Evolutionary conservation across 257 asterid genomes (phyloP).

Genomic region (Solanum medicagineum): DNA sequence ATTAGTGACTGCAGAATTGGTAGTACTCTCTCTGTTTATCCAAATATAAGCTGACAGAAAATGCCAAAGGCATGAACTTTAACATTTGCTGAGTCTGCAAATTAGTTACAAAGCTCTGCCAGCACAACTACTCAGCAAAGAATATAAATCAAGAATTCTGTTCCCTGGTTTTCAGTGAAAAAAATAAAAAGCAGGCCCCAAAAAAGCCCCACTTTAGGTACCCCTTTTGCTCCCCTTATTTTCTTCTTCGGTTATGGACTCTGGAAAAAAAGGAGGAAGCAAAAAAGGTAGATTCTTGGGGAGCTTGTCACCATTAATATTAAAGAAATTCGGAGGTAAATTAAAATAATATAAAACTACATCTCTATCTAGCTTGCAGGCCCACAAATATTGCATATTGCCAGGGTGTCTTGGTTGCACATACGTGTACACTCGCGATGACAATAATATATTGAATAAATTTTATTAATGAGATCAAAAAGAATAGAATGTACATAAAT

Average conservation of each 20-base stretch:
- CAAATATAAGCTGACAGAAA: slow-evolving; percentile 25
- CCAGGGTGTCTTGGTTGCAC: slow-evolving; percentile 42
- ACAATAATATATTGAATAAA: background rate
- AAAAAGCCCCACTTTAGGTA: slow-evolving; percentile 26
- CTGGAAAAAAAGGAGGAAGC: slow-evolving; percentile 13
- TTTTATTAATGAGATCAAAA: background rate
- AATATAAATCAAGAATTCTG: slow-evolving; percentile 4
- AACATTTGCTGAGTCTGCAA: slow-evolving; percentile 47
- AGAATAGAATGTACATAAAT: too few species aligned
- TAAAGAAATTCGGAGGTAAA: background rate
- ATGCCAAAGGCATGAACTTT: slow-evolving; percentile 42
- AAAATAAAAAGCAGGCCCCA: slow-evolving; percentile 19
- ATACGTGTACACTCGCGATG: background rate
- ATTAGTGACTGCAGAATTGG: slow-evolving; percentile 7
- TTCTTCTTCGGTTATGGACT: slow-evolving; percentile 22
- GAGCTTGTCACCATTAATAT: slow-evolving; percentile 21
- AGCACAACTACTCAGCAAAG: slow-evolving; percentile 25
- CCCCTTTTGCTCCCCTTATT: slow-evolving; percentile 2
- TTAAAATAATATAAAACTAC: background rate
- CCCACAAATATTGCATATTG: slow-evolving; percentile 3
- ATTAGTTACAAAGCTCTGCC: slow-evolving; percentile 29
- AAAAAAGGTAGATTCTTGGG: slow-evolving; percentile 29
- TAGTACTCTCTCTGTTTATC: slow-evolving; percentile 11
- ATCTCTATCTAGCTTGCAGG: slow-evolving; percentile 18
- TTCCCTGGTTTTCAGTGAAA: slow-evolving; percentile 38